phyloP scores from a whole-genome alignment of 2,329 filamentous ascomycete genomes.

The Tolypocladium amazonense region DNA sequence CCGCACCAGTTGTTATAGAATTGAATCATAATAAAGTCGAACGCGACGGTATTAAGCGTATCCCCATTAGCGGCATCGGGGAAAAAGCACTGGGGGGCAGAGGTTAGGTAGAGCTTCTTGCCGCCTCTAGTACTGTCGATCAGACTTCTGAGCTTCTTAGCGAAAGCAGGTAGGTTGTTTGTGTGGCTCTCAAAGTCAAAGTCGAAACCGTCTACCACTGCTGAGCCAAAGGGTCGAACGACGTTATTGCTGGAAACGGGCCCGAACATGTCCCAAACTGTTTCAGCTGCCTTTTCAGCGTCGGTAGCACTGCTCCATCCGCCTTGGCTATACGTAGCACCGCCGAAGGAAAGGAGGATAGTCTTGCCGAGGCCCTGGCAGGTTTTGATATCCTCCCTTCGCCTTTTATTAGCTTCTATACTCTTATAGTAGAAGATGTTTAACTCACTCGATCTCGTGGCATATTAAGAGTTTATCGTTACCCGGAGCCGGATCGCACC shows the following conservation, averaged over 20 bases:
- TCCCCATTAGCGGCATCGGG: slow-evolving; percentile 49
- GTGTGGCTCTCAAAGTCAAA: slow-evolving; percentile 59
- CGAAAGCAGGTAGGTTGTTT: slow-evolving; percentile 51
- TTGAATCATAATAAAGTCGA: slow-evolving; percentile 54
- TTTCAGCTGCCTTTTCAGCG: slow-evolving; percentile 46
- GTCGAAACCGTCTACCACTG: slow-evolving; percentile 64
- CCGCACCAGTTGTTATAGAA: slow-evolving; percentile 64
- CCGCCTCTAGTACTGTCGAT: slow-evolving; percentile 40
- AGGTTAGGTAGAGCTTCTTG: slow-evolving; percentile 54
- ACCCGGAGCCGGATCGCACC: slow-evolving; percentile 47
- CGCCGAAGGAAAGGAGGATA: slow-evolving; percentile 61
- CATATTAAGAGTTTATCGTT: slow-evolving; percentile 46
- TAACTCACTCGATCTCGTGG: slow-evolving; percentile 50
- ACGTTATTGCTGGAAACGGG: slow-evolving; percentile 33
- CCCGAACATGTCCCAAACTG: slow-evolving; percentile 63
- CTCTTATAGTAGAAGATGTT: slow-evolving; percentile 13
- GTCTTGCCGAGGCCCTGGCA: slow-evolving; percentile 60
- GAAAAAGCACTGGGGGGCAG: slow-evolving; percentile 58
- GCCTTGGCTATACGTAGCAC: slow-evolving; percentile 58
- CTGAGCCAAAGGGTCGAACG: slow-evolving; percentile 55
- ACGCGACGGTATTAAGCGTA: slow-evolving; percentile 43
- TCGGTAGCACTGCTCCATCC: slow-evolving; percentile 45
- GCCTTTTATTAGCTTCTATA: slow-evolving; percentile 1
- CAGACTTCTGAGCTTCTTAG: slow-evolving; percentile 40
- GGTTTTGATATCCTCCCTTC: slow-evolving; percentile 29